phyloP scores from a whole-genome alignment of 768 basidiomycete genomes.

The Kondoa subrosea region DNA sequence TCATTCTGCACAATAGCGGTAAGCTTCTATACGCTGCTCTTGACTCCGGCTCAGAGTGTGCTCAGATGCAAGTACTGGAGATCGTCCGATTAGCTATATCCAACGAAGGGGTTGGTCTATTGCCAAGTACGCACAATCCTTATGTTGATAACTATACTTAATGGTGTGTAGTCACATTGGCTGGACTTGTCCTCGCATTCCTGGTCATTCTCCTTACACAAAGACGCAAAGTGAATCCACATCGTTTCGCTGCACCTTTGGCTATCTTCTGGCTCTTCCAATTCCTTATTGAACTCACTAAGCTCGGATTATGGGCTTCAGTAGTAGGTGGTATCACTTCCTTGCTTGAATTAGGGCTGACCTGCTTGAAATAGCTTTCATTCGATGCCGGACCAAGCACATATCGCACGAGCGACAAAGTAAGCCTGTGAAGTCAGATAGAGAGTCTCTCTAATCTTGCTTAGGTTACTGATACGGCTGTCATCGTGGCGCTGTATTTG shows the following conservation, averaged over 20 bases:
- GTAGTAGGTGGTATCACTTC: neutral
- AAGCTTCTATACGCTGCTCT: no score
- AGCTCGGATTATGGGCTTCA: neutral
- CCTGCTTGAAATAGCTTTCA: neutral
- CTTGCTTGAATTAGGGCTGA: neutral
- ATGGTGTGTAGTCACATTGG: neutral
- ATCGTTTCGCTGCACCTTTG: neutral
- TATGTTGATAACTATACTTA: neutral
- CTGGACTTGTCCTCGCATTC: neutral
- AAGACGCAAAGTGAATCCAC: neutral
- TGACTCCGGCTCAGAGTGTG: no score
- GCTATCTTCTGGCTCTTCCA: neutral
- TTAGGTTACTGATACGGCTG: neutral
- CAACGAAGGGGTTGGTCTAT: slow-evolving; percentile 3
- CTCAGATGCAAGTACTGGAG: neutral
- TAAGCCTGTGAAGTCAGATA: neutral
- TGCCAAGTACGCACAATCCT: neutral
- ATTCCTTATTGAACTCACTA: neutral
- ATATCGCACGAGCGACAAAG: neutral
- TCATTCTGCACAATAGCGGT: neutral
- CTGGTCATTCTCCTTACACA: neutral
- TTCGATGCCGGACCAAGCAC: neutral
- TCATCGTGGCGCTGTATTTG: neutral
- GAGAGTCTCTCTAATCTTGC: neutral
- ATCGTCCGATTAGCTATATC: neutral